phyloP scores from a whole-genome alignment of 2,329 filamentous ascomycete species.

The Fusarium coicis region DNA sequence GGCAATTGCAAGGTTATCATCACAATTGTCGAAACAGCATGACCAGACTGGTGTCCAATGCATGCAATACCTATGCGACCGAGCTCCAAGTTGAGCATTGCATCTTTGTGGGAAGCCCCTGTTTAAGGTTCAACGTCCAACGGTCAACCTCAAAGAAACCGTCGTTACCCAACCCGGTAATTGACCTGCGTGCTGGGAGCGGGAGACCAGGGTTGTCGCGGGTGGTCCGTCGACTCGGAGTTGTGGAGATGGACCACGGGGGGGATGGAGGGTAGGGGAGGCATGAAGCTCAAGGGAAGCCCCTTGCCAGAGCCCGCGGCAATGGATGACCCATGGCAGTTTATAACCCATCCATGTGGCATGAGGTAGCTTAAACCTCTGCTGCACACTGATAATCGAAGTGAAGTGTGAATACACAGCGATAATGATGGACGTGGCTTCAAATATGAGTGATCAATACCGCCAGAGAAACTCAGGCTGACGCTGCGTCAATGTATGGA shows the following conservation, averaged over 20 bases:
- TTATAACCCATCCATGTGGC: conserved; percentile 20
- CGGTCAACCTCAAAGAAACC: conserved; percentile 33
- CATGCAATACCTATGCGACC: neutral
- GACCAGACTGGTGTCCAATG: neutral
- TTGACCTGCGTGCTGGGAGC: conserved; percentile 39
- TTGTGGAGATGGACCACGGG: conserved; percentile 39
- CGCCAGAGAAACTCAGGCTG: neutral
- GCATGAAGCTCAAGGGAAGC: conserved; percentile 36
- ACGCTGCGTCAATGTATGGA: neutral
- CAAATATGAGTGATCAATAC: neutral
- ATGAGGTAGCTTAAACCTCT: conserved; percentile 11
- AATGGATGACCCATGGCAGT: conserved; percentile 38
- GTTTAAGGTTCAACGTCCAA: conserved; percentile 37
- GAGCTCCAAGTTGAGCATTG: neutral
- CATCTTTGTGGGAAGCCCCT: conserved; percentile 14
- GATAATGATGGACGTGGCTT: neutral
- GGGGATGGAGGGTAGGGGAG: conserved; percentile 11
- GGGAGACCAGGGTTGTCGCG: conserved; percentile 45
- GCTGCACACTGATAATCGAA: conserved; percentile 15
- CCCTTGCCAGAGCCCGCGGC: conserved; percentile 43
- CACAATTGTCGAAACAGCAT: neutral
- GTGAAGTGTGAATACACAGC: conserved; percentile 11
- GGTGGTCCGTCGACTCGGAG: conserved; percentile 40
- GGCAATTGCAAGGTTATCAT: neutral
- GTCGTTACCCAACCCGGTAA: conserved; percentile 28